phyloP scores from a whole-genome alignment of 2,329 filamentous ascomycete genomes.

The Fusarium metavorans region DNA sequence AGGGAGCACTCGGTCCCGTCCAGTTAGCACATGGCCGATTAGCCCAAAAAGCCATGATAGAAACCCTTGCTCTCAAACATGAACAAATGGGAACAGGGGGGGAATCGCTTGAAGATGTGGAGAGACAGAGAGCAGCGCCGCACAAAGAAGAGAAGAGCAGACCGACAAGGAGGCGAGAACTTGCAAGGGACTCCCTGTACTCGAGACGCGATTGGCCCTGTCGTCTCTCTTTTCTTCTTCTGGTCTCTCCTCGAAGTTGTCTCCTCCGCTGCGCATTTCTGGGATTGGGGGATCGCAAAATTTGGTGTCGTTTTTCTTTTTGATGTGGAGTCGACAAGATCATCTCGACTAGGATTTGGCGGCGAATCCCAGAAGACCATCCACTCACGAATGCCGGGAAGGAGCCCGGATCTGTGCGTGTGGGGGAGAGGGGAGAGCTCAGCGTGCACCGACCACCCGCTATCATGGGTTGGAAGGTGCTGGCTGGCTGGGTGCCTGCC shows the following conservation, averaged over 20 bases:
- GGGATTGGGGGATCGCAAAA: constrained; percentile 14
- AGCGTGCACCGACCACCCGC: constrained; percentile 10
- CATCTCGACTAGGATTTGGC: constrained; percentile 14
- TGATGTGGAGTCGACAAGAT: constrained; percentile 31
- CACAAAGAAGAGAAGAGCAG: background rate
- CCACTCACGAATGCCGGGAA: constrained; percentile 14
- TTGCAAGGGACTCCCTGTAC: background rate
- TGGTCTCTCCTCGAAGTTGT: constrained; percentile 24
- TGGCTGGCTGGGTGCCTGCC: background rate
- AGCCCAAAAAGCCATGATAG: constrained; percentile 3
- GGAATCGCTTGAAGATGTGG: constrained; percentile 8
- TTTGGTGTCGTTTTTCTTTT: constrained; percentile 19
- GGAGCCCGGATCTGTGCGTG: constrained; percentile 23
- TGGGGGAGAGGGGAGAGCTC: constrained; percentile 21
- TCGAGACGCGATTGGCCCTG: background rate
- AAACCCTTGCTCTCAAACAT: background rate
- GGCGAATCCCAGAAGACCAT: constrained; percentile 12
- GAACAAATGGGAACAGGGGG: constrained; percentile 9
- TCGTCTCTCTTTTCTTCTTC: constrained; percentile 17
- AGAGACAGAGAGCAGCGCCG: background rate
- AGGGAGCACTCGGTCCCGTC: background rate
- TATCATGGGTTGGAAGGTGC: constrained; percentile 5
- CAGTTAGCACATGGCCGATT: background rate
- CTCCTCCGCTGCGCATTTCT: constrained; percentile 16
- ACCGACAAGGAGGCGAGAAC: constrained; percentile 1